phyloP scores from a whole-genome alignment of 2,329 filamentous ascomycete genomes.

The Daldinia sp. region DNA sequence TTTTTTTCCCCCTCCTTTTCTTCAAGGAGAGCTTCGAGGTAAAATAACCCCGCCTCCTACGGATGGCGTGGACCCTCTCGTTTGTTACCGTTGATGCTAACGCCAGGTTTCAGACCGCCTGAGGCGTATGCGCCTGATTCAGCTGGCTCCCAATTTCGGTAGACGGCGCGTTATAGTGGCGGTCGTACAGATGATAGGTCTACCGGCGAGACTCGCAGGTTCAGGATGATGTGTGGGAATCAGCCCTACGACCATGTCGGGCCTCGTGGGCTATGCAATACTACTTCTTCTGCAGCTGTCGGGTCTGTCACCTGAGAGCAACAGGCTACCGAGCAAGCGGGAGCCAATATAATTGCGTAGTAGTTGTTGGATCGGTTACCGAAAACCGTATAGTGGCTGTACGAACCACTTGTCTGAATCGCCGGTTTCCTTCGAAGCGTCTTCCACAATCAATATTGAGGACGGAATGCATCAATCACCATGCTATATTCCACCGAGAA shows the following conservation, averaged over 20 bases:
- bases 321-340: conserved; percentile 27
- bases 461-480: conserved; percentile 26
- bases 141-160: conserved; percentile 16
- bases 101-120: conserved; percentile 11
- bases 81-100: conserved; percentile 6
- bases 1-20: neutral
- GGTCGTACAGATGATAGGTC: conserved; percentile 18
- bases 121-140: conserved; percentile 13
- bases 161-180: conserved; percentile 8
- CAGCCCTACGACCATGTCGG: conserved; percentile 28
- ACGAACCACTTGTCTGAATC: conserved; percentile 15
- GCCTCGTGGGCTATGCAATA: conserved; percentile 31
- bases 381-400: conserved; percentile 26
- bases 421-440: conserved; percentile 14
- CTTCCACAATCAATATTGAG: conserved; percentile 11
- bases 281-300: conserved; percentile 18
- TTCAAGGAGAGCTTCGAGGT: neutral
- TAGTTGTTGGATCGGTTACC: conserved; percentile 18
- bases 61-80: neutral
- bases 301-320: conserved; percentile 27
- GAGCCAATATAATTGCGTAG: conserved; percentile 24
- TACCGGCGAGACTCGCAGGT: conserved; percentile 8
- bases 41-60: conserved; percentile 10
- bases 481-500: conserved; percentile 28
- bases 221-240: conserved; percentile 9